A percentile compares a stretch with the other conserved stretches of the same genome.
phyloP scores from a whole-genome alignment of 345 rosid genomes.

The Aethionema arabicum region DNA sequence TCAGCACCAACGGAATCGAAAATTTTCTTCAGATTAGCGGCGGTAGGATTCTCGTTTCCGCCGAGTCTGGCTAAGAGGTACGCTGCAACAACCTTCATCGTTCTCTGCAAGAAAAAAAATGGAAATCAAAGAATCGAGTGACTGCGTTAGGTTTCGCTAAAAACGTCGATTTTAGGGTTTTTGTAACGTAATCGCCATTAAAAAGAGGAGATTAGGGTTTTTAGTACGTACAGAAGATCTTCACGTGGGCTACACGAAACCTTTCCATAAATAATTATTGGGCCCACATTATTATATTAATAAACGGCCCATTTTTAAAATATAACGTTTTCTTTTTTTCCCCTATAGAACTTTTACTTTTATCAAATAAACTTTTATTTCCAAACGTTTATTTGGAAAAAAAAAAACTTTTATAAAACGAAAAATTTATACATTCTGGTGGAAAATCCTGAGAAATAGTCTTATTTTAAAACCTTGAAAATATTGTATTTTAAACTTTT shows the following conservation, averaged over 20 bases:
- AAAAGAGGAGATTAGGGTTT: conserved; percentile 6
- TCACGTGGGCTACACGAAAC: conserved; percentile 37
- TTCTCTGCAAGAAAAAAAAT: conserved; percentile 1
- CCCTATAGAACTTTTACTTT: no score
- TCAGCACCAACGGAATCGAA: conserved; percentile 58
- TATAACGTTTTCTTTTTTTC: no score
- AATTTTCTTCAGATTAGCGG: conserved; percentile 29
- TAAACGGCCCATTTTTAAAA: neutral
- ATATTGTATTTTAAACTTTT: no score
- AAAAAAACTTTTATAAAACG: no score
- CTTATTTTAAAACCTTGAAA: no score
- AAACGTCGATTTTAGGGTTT: conserved; percentile 21
- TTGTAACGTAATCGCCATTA: neutral
- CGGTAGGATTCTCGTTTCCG: conserved; percentile 28
- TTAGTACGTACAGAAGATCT: conserved; percentile 4
- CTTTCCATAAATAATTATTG: neutral
- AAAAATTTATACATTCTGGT: no score
- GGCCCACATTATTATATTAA: neutral
- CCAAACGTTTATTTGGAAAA: no score
- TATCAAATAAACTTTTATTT: no score
- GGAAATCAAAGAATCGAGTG: conserved; percentile 14
- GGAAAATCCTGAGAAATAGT: no score
- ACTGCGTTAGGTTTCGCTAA: no score
- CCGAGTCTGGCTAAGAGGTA: conserved; percentile 22
- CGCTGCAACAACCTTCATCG: conserved; percentile 33